phyloP scores from a whole-genome alignment of 208 protist species.

The Histomonas meleagridis region DNA sequence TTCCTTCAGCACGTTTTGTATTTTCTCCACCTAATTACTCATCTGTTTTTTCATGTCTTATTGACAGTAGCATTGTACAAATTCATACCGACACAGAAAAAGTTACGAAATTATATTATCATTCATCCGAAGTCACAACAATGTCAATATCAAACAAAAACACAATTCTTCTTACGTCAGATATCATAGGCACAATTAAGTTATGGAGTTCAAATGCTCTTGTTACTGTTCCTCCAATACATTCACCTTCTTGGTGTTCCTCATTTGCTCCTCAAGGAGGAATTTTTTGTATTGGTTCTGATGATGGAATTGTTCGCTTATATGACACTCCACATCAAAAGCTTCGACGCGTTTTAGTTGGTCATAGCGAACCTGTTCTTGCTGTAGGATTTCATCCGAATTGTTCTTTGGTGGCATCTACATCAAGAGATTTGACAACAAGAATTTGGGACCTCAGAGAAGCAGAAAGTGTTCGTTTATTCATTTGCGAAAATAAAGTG shows the following conservation, averaged over 20 bases:
- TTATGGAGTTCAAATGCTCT: not conserved
- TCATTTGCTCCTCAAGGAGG: conserved; percentile 29
- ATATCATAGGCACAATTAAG: not conserved
- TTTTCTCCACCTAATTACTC: not conserved
- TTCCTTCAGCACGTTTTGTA: not conserved
- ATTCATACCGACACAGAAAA: not conserved
- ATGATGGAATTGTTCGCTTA: not conserved
- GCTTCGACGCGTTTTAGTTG: not conserved
- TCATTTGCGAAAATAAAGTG: not conserved
- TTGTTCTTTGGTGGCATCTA: not conserved
- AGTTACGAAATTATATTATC: not conserved
- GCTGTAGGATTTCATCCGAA: not conserved
- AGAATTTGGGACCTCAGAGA: not conserved
- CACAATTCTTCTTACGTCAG: not conserved
- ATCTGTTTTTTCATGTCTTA: not conserved
- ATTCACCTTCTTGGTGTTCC: not conserved
- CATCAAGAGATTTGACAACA: not conserved
- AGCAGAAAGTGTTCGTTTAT: not conserved
- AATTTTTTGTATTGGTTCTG: not conserved
- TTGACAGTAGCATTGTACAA: not conserved
- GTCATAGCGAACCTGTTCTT: not conserved
- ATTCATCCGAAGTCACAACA: not conserved
- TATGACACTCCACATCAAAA: not conserved
- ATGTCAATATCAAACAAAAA: not conserved
- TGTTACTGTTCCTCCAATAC: no score